These are phyloP conservation scores for Capsaspora owczarzaki DNA, from an alignment of 78 protist genomes.

Conservation along the genomic window DNA sequence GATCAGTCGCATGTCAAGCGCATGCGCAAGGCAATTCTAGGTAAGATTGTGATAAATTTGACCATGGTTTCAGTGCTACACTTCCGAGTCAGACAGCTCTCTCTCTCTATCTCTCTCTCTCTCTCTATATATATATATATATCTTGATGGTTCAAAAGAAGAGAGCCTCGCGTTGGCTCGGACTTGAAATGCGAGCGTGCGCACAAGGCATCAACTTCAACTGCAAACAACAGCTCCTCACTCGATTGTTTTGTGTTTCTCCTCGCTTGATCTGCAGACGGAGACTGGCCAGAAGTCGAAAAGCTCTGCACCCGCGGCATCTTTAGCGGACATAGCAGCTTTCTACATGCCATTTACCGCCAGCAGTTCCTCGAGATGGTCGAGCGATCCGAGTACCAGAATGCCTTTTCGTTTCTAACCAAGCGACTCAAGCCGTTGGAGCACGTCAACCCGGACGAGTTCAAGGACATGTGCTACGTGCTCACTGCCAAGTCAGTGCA, in stretches of 20 bases:
- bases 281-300: slow-evolving; percentile 74
- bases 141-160: no score
- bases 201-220: neutral
- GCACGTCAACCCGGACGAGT: slow-evolving; percentile 48
- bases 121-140: no score
- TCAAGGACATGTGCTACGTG: slow-evolving; percentile 64
- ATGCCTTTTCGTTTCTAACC: slow-evolving; percentile 49
- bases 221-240: no score
- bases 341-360: slow-evolving; percentile 61
- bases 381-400: slow-evolving; percentile 56
- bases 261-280: neutral
- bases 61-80: no score
- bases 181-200: neutral
- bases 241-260: no score
- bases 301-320: slow-evolving; percentile 23
- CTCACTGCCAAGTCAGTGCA: slow-evolving; percentile 53
- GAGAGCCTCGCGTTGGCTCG: no score
- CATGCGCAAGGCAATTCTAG: slow-evolving; percentile 39
- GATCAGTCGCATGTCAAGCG: slow-evolving; percentile 20
- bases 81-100: no score
- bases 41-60: no score
- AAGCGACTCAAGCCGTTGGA: slow-evolving; percentile 71
- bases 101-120: no score
- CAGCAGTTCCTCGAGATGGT: slow-evolving; percentile 71
- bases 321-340: slow-evolving; percentile 27